Percentiles rank a stretch among this genome's conserved stretches.
phyloP scores from a whole-genome alignment of 768 basidiomycete genomes.

The Podaxis rugospora region DNA sequence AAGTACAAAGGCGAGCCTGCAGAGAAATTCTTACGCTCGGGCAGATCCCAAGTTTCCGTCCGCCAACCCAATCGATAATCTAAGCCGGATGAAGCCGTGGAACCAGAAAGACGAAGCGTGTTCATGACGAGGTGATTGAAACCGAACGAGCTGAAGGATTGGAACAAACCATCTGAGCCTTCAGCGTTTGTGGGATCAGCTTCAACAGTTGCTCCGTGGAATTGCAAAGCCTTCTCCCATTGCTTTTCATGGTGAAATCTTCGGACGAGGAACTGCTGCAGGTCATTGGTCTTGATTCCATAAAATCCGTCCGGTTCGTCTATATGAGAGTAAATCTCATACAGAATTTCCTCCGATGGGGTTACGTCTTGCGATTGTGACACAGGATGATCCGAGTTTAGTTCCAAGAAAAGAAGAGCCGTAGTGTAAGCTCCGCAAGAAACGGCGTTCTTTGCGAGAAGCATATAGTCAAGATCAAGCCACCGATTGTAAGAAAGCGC shows the following conservation, averaged over 20 bases:
- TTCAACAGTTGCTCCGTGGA: constrained; percentile 84
- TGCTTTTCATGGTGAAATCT: constrained; percentile 91
- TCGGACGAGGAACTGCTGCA: constrained; percentile 75
- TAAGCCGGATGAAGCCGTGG: constrained; percentile 41
- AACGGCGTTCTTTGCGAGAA: constrained; percentile 72
- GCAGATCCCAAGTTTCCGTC: constrained; percentile 93
- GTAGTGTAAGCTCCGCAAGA: constrained; percentile 84
- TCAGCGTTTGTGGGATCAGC: constrained; percentile 38
- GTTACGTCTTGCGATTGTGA: constrained; percentile 23
- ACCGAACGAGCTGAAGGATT: constrained; percentile 85
- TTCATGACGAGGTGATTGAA: constrained; percentile 84
- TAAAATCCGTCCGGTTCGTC: constrained; percentile 99
- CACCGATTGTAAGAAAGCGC: constrained; percentile 65
- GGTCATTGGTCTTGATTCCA: constrained; percentile 76
- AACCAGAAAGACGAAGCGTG: constrained; percentile 44
- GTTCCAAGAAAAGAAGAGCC: constrained; percentile 83
- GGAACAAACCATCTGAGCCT: constrained; percentile 62
- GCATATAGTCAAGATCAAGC: constrained; percentile 71
- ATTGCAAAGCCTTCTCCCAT: constrained; percentile 87
- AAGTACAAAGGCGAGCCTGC: constrained; percentile 66
- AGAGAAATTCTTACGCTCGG: constrained; percentile 46
- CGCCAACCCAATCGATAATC: constrained; percentile 88
- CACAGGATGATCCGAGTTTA: constrained; percentile 51
- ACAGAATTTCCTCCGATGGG: constrained; percentile 66
- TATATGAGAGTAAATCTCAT: constrained; percentile 91